Evolutionary conservation across 177 flowering plant genomes (phyloP).

Genomic region (Vitis hybrid): DNA sequence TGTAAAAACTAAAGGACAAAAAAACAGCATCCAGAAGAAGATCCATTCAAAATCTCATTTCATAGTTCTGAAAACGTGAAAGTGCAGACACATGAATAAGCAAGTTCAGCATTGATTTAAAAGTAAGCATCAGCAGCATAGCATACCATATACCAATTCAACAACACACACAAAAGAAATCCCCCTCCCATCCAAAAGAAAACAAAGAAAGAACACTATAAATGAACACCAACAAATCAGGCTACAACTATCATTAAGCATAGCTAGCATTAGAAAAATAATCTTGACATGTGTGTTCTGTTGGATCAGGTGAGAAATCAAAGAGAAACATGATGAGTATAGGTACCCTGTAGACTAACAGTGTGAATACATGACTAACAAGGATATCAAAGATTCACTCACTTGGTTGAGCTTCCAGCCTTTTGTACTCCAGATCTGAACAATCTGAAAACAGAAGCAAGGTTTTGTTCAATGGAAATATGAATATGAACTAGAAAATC

Average conservation of each 20-base stretch:
- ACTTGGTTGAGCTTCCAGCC: constrained; percentile 78
- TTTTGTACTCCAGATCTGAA: constrained; percentile 77
- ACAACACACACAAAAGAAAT: too few relatives aligned
- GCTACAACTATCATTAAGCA: too few relatives aligned
- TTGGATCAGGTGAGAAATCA: too few relatives aligned
- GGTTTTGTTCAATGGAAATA: neutral
- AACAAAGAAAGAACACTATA: too few relatives aligned
- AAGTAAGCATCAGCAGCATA: neutral
- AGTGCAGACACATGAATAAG: neutral
- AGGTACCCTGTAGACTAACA: too few relatives aligned
- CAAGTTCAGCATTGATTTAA: neutral
- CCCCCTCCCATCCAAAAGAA: too few relatives aligned
- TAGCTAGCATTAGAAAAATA: too few relatives aligned
- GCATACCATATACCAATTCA: neutral
- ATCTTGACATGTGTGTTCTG: too few relatives aligned
- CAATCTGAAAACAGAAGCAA: constrained; percentile 44
- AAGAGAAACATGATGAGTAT: too few relatives aligned
- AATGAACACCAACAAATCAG: too few relatives aligned
- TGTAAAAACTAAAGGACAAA: neutral
- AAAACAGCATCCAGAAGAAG: neutral
- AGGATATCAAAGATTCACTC: constrained; percentile 28
- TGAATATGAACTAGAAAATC: neutral
- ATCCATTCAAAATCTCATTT: neutral
- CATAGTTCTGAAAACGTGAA: neutral
- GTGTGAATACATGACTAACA: neutral